Evolutionary conservation across 331 rosid species (phyloP).

Genomic region (Erythrophleum ivorense): DNA sequence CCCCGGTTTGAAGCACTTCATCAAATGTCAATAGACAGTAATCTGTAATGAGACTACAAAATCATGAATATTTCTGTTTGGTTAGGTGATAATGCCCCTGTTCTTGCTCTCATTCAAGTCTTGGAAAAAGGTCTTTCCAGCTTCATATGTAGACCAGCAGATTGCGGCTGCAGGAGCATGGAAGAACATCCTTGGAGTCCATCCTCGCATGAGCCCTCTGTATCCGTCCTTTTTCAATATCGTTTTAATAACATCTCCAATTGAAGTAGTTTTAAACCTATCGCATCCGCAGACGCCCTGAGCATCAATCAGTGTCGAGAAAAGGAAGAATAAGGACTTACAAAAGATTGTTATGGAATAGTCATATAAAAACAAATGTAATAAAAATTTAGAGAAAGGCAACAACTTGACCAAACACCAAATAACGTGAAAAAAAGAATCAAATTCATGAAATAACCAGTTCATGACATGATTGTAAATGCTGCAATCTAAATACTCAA

Average conservation of each 20-base stretch:
- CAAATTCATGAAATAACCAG: not conserved
- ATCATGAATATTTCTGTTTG: slow-evolving; percentile 33
- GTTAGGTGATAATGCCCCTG: slow-evolving; percentile 51
- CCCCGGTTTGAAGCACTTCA: slow-evolving; percentile 35
- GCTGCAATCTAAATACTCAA: not conserved
- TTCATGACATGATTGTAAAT: not conserved
- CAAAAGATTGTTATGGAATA: slow-evolving; percentile 21
- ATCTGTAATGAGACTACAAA: slow-evolving; percentile 33
- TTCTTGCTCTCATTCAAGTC: slow-evolving; percentile 53
- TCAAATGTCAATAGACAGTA: slow-evolving; percentile 28
- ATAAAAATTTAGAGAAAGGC: slow-evolving; percentile 7
- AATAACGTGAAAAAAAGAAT: not conserved
- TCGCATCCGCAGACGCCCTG: slow-evolving; percentile 98
- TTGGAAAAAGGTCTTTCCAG: slow-evolving; percentile 81
- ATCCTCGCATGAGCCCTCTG: slow-evolving; percentile 88
- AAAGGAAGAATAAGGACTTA: not conserved
- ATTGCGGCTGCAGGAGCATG: slow-evolving; percentile 99
- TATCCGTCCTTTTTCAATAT: slow-evolving; percentile 83
- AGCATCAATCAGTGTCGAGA: slow-evolving; percentile 1
- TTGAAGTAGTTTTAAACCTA: slow-evolving; percentile 84
- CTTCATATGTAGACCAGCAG: slow-evolving; percentile 98
- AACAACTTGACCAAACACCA: slow-evolving; percentile 26
- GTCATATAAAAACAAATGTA: not conserved
- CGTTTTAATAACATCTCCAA: slow-evolving; percentile 66
- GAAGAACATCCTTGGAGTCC: slow-evolving; percentile 96